phyloP scores from a whole-genome alignment of 306 rosid species.

The Cicer cuneatum region DNA sequence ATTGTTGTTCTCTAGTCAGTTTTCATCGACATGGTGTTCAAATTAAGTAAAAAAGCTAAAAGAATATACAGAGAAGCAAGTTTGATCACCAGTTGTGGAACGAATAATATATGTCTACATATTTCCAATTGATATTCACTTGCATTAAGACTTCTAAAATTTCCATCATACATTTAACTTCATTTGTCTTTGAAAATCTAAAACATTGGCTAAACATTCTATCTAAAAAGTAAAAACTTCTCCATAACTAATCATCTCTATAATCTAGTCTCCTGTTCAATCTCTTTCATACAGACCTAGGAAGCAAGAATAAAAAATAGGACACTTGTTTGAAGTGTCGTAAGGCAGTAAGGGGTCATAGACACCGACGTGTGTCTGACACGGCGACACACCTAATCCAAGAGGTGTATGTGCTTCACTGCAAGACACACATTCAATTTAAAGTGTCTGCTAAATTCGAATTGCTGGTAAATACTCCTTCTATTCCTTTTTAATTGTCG shows the following conservation, averaged over 20 bases:
- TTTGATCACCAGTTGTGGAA: constrained; percentile 16
- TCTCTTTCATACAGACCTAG: constrained; percentile 12
- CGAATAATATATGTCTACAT: constrained; percentile 8
- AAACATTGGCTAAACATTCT: neutral
- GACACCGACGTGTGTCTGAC: too few species aligned
- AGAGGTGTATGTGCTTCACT: too few species aligned
- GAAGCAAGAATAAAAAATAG: neutral
- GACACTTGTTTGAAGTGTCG: too few species aligned
- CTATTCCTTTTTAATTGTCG: too few species aligned
- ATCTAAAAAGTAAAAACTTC: neutral
- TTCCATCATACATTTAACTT: constrained; percentile 9
- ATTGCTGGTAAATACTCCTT: neutral
- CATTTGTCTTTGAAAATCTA: neutral
- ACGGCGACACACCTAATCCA: too few species aligned
- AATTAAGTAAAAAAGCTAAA: neutral
- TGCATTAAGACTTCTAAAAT: constrained; percentile 17
- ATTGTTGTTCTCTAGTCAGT: neutral
- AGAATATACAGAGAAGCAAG: constrained; percentile 3
- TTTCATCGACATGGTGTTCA: neutral
- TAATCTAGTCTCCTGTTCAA: constrained; percentile 15
- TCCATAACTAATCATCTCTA: neutral
- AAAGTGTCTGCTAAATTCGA: neutral
- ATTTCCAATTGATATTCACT: constrained; percentile 7
- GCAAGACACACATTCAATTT: neutral
- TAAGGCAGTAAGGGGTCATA: too few species aligned